Base-by-base conservation (phyloP, 2,329 filamentous ascomycete genomes). In the Seiridium cupressi region DNA sequence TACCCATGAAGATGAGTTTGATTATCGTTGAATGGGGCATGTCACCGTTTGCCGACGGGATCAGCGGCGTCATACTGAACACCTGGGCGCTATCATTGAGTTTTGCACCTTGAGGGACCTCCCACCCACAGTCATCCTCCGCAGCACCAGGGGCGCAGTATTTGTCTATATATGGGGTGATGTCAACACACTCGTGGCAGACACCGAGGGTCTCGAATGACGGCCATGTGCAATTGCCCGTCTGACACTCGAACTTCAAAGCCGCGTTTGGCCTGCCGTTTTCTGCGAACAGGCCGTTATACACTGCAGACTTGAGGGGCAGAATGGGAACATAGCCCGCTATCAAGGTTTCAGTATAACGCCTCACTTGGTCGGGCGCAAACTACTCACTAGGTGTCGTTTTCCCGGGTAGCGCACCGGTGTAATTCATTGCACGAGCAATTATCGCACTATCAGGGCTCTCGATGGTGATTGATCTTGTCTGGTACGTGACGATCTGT, bases 211-310 rank as follows among this genome's bases (percentile, higher is more conserved):
- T 72, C 18, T 73, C 69, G 54, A 70, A 71, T 0, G 58, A 59
- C 7, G 68, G 63, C 64, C 67, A 73, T 0, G 66, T 71, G 55
- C 69, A 73, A 57, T 72, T 72, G 13, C 70, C 70, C 1, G 65
- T 72, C 51, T 65, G 64, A 46, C 69, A 72, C 32, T 61, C 62
- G 44, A 72, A 66, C 1, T 69, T 65, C n/a, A 72, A 62, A 6
- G 65, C 63, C 2, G 66, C 60, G 49, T 62, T 64, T 0, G 70
- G 71, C 18, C 71, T 64, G 26, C 66, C 66, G 58, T 72, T 70
- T 57, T 73, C 70, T 9, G 71, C 70, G 44, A 74, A 74, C 4
- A 74, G 66, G 5, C 72, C 72, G 51, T 72, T 71, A 55, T 74
- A 74, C 5, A 74, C 71, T 2, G 70, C 70, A 1, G 71, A 68